These are phyloP conservation scores for Amanita jacksonii DNA, from an alignment of 768 basidiomycete genomes.

Conservation along the genomic window DNA sequence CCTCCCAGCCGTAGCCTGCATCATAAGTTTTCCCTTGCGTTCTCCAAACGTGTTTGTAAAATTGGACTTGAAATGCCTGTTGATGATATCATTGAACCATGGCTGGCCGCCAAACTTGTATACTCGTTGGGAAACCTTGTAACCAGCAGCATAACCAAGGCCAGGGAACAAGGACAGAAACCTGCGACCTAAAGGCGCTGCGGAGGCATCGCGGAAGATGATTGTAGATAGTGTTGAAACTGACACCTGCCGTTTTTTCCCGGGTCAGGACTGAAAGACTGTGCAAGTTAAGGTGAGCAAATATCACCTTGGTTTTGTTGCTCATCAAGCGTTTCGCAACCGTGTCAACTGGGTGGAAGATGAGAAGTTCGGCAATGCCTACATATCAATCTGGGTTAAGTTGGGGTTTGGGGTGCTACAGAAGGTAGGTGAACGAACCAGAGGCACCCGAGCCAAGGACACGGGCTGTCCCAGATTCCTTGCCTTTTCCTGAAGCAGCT, in stretches of 20 bases:
- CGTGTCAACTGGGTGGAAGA: slow-evolving; percentile 96
- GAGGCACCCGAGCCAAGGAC: slow-evolving; percentile 88
- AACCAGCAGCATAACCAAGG: slow-evolving; percentile 95
- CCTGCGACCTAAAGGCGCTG: slow-evolving; percentile 54
- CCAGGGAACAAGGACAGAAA: slow-evolving; percentile 95
- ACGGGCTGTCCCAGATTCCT: slow-evolving; percentile 85
- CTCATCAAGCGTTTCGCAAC: slow-evolving; percentile 99
- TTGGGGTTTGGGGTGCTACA: background rate
- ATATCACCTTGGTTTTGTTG: slow-evolving; percentile 76
- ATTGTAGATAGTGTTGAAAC: slow-evolving; percentile 56
- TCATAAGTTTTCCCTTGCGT: slow-evolving; percentile 91
- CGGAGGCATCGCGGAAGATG: slow-evolving; percentile 81
- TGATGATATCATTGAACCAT: slow-evolving; percentile 91
- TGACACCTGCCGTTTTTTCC: slow-evolving; percentile 40
- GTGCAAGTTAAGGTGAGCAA: background rate
- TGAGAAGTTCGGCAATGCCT: slow-evolving; percentile 92
- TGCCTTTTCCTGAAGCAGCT: slow-evolving; percentile 40
- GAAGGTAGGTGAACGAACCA: slow-evolving; percentile 39
- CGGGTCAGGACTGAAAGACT: background rate
- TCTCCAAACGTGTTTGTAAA: slow-evolving; percentile 87
- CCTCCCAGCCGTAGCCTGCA: slow-evolving; percentile 93
- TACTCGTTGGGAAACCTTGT: slow-evolving; percentile 88
- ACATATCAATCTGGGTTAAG: slow-evolving; percentile 7
- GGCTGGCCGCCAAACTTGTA: slow-evolving; percentile 99
- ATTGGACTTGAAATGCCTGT: slow-evolving; percentile 65